phyloP scores from a whole-genome alignment of 2,329 filamentous ascomycete species.

The Phialophora tarda region DNA sequence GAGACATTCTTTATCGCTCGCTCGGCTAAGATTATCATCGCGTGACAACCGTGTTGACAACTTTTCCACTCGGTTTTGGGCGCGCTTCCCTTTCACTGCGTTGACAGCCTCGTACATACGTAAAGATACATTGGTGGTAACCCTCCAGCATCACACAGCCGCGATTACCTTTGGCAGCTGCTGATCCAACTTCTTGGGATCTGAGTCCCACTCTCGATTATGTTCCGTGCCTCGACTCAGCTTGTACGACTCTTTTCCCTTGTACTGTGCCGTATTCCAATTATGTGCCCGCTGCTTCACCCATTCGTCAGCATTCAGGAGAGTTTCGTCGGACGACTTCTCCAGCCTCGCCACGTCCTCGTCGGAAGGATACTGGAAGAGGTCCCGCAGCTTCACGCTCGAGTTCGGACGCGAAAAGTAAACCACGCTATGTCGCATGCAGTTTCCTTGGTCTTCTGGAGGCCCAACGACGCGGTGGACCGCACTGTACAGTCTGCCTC shows the following conservation, averaged over 20 bases:
- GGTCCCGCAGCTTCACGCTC: conserved; percentile 20
- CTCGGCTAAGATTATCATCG: neutral
- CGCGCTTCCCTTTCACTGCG: neutral
- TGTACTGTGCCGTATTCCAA: conserved; percentile 28
- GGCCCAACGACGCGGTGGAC: conserved; percentile 41
- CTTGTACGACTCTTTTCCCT: conserved; percentile 25
- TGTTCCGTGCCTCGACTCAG: conserved; percentile 25
- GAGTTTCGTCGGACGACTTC: conserved; percentile 9
- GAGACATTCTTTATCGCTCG: neutral
- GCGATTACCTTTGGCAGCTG: conserved; percentile 3
- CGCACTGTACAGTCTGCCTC: conserved; percentile 45
- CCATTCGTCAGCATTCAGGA: conserved; percentile 24
- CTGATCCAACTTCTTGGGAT: neutral
- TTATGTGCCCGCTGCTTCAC: conserved; percentile 26
- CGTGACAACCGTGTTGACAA: neutral
- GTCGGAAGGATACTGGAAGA: conserved; percentile 18
- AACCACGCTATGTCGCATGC: conserved; percentile 34
- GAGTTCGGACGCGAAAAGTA: conserved; percentile 35
- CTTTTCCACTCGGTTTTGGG: neutral
- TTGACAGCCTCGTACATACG: neutral
- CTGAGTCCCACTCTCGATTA: conserved; percentile 19
- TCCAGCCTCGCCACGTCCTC: conserved; percentile 21
- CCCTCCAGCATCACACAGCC: conserved; percentile 7
- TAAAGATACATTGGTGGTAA: neutral
- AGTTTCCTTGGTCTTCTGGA: conserved; percentile 37